Base-by-base conservation (phyloP, 352 stramenopile genomes). In the Lagenidium giganteum region DNA sequence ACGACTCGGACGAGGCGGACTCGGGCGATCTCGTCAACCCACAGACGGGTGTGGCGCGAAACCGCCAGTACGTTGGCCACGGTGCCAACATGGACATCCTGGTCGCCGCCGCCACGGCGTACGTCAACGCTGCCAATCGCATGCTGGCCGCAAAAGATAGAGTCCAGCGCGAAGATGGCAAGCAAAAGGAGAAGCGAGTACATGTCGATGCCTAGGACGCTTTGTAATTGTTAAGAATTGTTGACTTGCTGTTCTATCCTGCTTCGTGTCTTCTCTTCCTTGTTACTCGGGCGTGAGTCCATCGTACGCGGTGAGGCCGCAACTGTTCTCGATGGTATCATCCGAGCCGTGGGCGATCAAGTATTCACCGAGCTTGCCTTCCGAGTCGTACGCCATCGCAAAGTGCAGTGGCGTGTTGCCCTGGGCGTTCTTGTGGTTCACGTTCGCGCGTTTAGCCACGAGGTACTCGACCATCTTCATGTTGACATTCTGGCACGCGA, bases 371-470 rank as follows among this genome's bases (percentile, higher is more conserved):
- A 98, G 56, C 26, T 78, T 67, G 27, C 89, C 90, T 52, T 95
- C 79, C 0, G 70, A 32, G 58, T 98, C 91, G 64, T 96, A 97
- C 4, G 83, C 81, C 80, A 98, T 96, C 5, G 93, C 93, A 50
- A 95, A 98, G 53, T 97, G 93, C 35, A 98, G 64, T 21, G 92
- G 62, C 13, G 93, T 97, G 64, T 97, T 98, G 40, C 93, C 88
- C 31, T 90, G 69, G 0, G 70, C 70, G 61, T 98, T 97, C 37
- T 78, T 67, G 64, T 96, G 83, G 47, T 98, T 98, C 16, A 97
- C 67, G 42, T 92, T 92, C 8, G 86, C 85, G 40, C 82, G 77
- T 34, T 83, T 85, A 1, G 52, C 28, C 4, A 98, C 60, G 7
- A 98, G 61, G 33, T 92, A 70, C 66, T 96, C 89, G 25, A 88